Evolutionary conservation across 192 early-diverging fungal genomes (phyloP), one percentile per base, ranked within the genome.

Genomic region (Rhizophagus sp.): DNA sequence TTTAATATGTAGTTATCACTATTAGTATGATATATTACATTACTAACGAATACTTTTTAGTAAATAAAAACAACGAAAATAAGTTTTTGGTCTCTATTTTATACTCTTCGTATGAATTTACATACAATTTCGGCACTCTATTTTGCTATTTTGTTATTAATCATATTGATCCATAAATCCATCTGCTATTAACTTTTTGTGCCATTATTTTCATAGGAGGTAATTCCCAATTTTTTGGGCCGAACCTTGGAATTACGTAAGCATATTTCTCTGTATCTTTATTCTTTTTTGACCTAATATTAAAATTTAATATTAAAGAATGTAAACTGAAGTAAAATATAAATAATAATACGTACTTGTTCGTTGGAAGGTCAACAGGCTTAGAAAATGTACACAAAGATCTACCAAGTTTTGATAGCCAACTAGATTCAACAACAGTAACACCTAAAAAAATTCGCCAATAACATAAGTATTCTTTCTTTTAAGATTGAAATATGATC

Each of bases 381-480:
- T 93, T 94, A 33, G 93, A 90, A 74, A 87, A 90, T 19, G 89
- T 87, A 79, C 92, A 91, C 70, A 98, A 83, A 15, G 87, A 79
- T 80, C 87, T 89, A 2, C 91, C 93, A 69, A 96, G 84, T 39
- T 88, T 90, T 1, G 92, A 86, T 47, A 98, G 85, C 97, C 96
- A 97, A 78, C 85, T 84, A 12, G 90, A 80, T 27, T 91, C 85
- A 49, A 96, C 88, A 0, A 84, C 79, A 1, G 95, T 96, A 8
- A 95, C 85, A 25, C 88, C 90, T 96, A 66, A 94, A 83, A 94
- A 83, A 87, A 87, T 91, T 57, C 24, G 15, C 41, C 24, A 66
- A 15, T 47, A 10, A 83, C 6, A 10, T 39, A 22, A n/a, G 52
- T 62, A 71, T 34, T 22, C 34, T 22, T 34, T 12, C 34, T 34